phyloP scores from a whole-genome alignment of 768 basidiomycete genomes.

The Mycena belliarum region DNA sequence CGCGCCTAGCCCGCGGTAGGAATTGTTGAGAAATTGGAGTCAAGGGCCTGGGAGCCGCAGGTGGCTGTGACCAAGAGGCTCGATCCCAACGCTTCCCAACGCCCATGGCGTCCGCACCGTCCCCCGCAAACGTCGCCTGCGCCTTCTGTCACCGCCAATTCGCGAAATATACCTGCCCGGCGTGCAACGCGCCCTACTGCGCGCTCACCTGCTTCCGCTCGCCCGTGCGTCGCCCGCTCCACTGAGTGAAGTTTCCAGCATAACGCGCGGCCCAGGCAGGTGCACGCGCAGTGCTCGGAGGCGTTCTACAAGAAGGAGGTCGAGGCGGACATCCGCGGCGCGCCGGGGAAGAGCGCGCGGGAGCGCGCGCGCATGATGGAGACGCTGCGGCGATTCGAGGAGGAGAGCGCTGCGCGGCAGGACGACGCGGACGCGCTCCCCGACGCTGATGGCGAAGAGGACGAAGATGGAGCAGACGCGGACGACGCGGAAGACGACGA shows the following conservation, averaged over 20 bases:
- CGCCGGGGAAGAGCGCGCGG: conserved; percentile 52
- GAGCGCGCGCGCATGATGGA: conserved; percentile 71
- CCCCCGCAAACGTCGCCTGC: too few relatives aligned
- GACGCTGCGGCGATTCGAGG: conserved; percentile 71
- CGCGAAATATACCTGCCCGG: conserved; percentile 79
- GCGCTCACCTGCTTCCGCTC: conserved; percentile 79
- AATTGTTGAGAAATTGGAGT: too few relatives aligned
- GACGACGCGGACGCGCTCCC: neutral
- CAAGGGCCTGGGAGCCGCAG: too few relatives aligned
- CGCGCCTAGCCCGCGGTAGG: too few relatives aligned
- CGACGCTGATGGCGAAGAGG: conserved; percentile 6
- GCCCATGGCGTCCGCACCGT: too few relatives aligned
- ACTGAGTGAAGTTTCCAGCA: neutral
- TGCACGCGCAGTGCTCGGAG: conserved; percentile 78
- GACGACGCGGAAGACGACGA: conserved; percentile 43
- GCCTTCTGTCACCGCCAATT: conserved; percentile 71
- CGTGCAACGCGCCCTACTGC: conserved; percentile 81
- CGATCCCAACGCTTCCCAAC: too few relatives aligned
- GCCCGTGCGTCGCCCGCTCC: conserved; percentile 44
- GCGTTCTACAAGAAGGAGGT: conserved; percentile 78
- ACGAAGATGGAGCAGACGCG: conserved; percentile 34
- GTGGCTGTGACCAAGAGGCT: too few relatives aligned
- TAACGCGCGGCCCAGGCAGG: conserved; percentile 26
- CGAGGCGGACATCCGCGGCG: conserved; percentile 58
- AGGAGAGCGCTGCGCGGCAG: conserved; percentile 38